phyloP scores from a whole-genome alignment of 345 rosid genomes.

The Murraya paniculata region DNA sequence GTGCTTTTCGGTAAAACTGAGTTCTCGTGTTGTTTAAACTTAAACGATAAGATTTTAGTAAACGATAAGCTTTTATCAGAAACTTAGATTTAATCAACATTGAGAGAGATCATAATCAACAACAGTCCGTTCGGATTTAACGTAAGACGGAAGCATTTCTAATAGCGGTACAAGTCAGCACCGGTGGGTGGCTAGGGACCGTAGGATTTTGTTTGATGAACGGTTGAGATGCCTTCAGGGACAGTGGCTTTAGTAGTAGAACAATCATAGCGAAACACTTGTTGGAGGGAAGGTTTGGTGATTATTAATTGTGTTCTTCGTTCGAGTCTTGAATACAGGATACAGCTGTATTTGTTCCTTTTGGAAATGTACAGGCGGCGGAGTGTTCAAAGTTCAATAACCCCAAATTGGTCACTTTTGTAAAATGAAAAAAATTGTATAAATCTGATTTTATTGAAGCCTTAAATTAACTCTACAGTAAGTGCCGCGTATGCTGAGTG shows the following conservation, averaged over 20 bases:
- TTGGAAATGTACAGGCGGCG: background rate
- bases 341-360: background rate
- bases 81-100: background rate
- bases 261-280: background rate
- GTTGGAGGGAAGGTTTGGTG: background rate
- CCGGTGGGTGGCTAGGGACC: background rate
- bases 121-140: background rate
- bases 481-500: no score
- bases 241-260: background rate
- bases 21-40: no score
- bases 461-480: no score
- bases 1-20: conserved; percentile 12
- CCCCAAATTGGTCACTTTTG: no score
- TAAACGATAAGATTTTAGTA: background rate
- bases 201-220: background rate
- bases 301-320: background rate
- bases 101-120: background rate
- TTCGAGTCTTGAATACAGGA: background rate
- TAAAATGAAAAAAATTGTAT: no score
- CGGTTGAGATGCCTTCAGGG: background rate
- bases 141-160: background rate
- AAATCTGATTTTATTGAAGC: background rate
- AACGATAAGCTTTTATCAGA: conserved; percentile 1
- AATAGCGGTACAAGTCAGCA: background rate
- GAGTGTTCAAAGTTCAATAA: background rate